phyloP scores from a whole-genome alignment of 371 early-diverging fungal genomes.

The Globomyces sp. region DNA sequence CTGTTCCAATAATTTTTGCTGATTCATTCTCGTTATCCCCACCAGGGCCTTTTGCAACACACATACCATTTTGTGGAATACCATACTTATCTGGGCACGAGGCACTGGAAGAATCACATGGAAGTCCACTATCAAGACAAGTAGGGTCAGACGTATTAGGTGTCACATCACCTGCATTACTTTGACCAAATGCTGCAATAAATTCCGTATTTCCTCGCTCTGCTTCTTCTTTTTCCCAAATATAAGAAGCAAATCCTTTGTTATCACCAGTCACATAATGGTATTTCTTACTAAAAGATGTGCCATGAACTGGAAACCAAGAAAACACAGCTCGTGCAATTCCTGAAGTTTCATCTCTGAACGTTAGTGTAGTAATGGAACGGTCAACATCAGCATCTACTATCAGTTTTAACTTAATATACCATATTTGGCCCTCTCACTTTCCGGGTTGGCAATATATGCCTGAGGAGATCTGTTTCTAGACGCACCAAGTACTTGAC shows the following conservation, averaged over 20 bases:
- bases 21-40: slow-evolving; percentile 38
- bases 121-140: slow-evolving; percentile 59
- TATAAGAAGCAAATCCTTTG: slow-evolving; percentile 63
- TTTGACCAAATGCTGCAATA: slow-evolving; percentile 64
- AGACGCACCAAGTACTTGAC: slow-evolving; percentile 46
- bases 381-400: slow-evolving; percentile 51
- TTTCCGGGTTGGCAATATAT: slow-evolving; percentile 55
- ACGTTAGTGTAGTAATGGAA: slow-evolving; percentile 38
- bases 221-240: slow-evolving; percentile 31
- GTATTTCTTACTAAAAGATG: slow-evolving; percentile 59
- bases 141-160: slow-evolving; percentile 58
- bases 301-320: slow-evolving; percentile 68
- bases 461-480: slow-evolving; percentile 59
- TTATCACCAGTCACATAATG: slow-evolving; percentile 61
- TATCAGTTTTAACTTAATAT: too few species aligned
- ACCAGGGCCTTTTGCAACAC: slow-evolving; percentile 42
- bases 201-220: slow-evolving; percentile 18
- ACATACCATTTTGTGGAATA: slow-evolving; percentile 28
- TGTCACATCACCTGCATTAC: slow-evolving; percentile 64
- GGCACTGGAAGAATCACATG: slow-evolving; percentile 57
- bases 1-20: slow-evolving; percentile 59
- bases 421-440: slow-evolving; percentile 50
- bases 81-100: slow-evolving; percentile 36
- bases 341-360: slow-evolving; percentile 20
- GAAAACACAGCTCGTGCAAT: slow-evolving; percentile 23